Evolutionary conservation across 2,329 filamentous ascomycete genomes (phyloP), one percentile per base, ranked within the genome.

Genomic region (Alternaria consortialis): DNA sequence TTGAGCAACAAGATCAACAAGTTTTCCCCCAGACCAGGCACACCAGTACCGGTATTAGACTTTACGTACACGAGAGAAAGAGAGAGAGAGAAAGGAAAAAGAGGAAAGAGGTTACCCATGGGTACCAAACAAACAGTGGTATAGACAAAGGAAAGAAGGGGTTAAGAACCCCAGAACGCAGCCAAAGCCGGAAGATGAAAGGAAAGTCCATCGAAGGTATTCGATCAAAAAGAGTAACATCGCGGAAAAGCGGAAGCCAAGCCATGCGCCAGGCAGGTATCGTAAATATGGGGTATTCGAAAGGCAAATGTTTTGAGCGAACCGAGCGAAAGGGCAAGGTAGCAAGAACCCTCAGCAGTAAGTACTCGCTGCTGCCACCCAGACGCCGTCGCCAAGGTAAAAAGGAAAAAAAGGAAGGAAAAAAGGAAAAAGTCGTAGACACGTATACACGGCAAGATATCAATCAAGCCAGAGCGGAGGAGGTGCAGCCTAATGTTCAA

Each of bases 341-440:
- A 20, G 2, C 20, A 20, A 20, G 20, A 2, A 20, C 20, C 20
- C 20, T 2, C 20, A 20, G 20, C 20, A 20, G 20, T 2, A 20
- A 20, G 20, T 20, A 20, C 2, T 20, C 20, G 20, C 20, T 55
- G 65, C 56, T 61, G 52, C 67, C 64, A 44, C 69, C 70, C 65
- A 53, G 70, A 75, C 74, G 75, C 76, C 76, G 58, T 73, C 68
- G 70, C 73, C 67, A 72, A 67, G 62, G 39, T 11, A 27, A 13
- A 25, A 27, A 13, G 12, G 11, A 60, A 67, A 65, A 51, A 65
- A 70, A 67, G 58, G 65, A 71, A 65, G 11, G 60, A 67, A 65
- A 51, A 65, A 70, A 67, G 58, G 65, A 71, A 65, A 67, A 56
- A 44, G 55, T 77, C 75, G 67, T 77, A 70, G 67, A 73, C 73